These are phyloP conservation scores for Diplodia scrobiculata DNA, from an alignment of 2,329 filamentous ascomycete genomes.

Conservation along the genomic window DNA sequence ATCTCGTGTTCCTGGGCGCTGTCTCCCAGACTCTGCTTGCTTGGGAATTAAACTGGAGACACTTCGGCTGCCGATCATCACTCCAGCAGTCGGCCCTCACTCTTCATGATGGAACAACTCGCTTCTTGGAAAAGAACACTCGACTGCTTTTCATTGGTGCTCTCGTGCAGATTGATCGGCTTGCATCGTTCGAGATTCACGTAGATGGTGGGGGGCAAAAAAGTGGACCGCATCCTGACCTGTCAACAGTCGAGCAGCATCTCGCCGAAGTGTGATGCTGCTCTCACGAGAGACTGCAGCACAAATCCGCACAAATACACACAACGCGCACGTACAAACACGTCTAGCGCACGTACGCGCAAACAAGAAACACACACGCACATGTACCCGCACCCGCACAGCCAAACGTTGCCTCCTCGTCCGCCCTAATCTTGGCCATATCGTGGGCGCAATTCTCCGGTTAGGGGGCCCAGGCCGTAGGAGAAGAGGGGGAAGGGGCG, in stretches of 20 bases:
- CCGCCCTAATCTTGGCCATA: neutral
- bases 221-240: neutral
- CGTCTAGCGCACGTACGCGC: slow-evolving; percentile 9
- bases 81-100: neutral
- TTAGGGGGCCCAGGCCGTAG: neutral
- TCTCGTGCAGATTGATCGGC: slow-evolving; percentile 15
- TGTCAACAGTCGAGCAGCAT: neutral
- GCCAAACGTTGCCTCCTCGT: neutral
- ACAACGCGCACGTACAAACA: too few species aligned
- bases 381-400: neutral
- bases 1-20: slow-evolving; percentile 6
- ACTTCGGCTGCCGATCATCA: slow-evolving; percentile 9
- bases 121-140: slow-evolving; percentile 7
- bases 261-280: neutral
- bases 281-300: slow-evolving; percentile 6
- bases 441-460: neutral
- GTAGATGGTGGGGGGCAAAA: slow-evolving; percentile 3
- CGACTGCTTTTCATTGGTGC: slow-evolving; percentile 3
- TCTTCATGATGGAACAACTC: neutral
- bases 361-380: neutral
- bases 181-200: slow-evolving; percentile 24
- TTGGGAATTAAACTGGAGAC: slow-evolving; percentile 15
- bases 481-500: neutral
- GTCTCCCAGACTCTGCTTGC: neutral
- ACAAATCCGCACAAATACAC: neutral